phyloP scores from a whole-genome alignment of 2,329 filamentous ascomycete species.

The Diaporthe capsici region DNA sequence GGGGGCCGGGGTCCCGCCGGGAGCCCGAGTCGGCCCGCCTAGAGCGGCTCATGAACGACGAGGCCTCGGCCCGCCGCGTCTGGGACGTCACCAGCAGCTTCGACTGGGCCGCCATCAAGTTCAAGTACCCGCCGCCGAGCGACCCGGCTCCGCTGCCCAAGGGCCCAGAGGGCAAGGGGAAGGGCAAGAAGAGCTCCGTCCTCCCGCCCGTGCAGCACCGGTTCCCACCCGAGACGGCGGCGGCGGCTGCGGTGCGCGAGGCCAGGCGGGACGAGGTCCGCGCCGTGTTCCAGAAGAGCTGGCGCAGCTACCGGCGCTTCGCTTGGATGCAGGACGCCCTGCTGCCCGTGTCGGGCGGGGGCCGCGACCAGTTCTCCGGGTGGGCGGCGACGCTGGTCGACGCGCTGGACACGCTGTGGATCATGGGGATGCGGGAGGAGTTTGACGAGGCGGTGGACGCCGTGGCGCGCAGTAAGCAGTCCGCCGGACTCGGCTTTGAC shows the following conservation, averaged over 20 bases:
- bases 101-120: constrained; percentile 53
- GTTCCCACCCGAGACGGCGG: constrained; percentile 47
- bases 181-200: neutral
- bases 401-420: constrained; percentile 64
- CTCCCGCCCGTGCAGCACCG: constrained; percentile 55
- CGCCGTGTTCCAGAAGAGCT: constrained; percentile 53
- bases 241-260: constrained; percentile 47
- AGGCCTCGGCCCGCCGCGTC: constrained; percentile 31
- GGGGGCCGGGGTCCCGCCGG: neutral
- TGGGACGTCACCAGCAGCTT: constrained; percentile 50
- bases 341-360: constrained; percentile 58
- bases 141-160: constrained; percentile 47
- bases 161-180: neutral
- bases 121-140: constrained; percentile 46
- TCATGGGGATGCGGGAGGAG: constrained; percentile 64
- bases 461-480: constrained; percentile 35
- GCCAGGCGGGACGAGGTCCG: constrained; percentile 52
- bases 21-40: constrained; percentile 43
- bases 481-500: neutral
- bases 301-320: constrained; percentile 61
- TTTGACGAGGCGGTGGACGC: constrained; percentile 63
- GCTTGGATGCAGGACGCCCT: constrained; percentile 66
- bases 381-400: constrained; percentile 69
- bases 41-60: constrained; percentile 51
- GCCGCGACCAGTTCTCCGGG: constrained; percentile 60